Conservation (phyloP, 805 yeast genomes). For the Brettanomyces anomalus region DNA sequence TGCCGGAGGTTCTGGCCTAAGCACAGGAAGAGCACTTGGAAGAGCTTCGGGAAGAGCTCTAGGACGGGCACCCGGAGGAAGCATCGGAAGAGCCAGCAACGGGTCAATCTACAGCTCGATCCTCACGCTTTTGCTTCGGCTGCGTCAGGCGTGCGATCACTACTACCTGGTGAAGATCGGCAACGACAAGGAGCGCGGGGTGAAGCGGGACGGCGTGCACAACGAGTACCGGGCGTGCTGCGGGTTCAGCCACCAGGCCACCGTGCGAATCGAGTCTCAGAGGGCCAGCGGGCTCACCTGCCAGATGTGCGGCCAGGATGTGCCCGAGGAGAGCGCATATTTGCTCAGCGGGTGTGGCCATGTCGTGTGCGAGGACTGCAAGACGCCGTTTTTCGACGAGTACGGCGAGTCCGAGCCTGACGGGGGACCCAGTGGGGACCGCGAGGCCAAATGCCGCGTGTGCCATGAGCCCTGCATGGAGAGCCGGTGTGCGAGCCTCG, state of each 20-base stretch:
- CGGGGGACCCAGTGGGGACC: constrained; percentile 20
- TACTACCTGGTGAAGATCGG: constrained; percentile 66
- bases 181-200: constrained; percentile 29
- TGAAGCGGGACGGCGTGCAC: constrained; percentile 26
- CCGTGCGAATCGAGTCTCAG: constrained; percentile 27
- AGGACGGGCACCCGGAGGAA: too few relatives aligned
- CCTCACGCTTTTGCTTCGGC: constrained; percentile 61
- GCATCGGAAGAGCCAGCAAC: background rate
- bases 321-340: constrained; percentile 33
- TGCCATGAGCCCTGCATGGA: constrained; percentile 38
- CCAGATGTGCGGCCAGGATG: constrained; percentile 54
- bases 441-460: constrained; percentile 42
- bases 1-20: too few relatives aligned
- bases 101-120: constrained; percentile 43
- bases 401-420: constrained; percentile 25
- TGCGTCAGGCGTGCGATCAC: constrained; percentile 86
- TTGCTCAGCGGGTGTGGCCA: constrained; percentile 66
- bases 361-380: constrained; percentile 53
- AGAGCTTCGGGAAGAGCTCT: too few relatives aligned
- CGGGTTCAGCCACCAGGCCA: constrained; percentile 12
- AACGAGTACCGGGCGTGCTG: constrained; percentile 18
- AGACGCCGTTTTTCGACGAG: constrained; percentile 41
- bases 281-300: constrained; percentile 40
- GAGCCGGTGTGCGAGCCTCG: constrained; percentile 34
- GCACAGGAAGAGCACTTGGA: too few relatives aligned